Conservation (phyloP, 441 rosid species). For the Eutrema salsugineum region DNA sequence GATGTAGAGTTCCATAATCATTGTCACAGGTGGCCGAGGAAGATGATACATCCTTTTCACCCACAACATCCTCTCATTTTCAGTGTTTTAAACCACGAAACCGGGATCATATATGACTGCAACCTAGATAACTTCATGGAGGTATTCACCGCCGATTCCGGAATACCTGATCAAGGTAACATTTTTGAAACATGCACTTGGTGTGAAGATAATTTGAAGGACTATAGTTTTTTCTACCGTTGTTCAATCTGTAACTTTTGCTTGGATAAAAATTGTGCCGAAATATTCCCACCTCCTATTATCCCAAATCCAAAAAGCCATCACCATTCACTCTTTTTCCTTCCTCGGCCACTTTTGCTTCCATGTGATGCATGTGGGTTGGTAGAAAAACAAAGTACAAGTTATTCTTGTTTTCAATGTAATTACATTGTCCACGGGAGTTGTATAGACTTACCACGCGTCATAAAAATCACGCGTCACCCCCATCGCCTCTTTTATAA, state of each 20-base stretch:
- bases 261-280: background rate
- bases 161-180: background rate
- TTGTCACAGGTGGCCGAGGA: background rate
- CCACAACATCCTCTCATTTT: background rate
- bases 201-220: background rate
- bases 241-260: background rate
- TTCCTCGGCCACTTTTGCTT: background rate
- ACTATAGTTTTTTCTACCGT: background rate
- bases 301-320: background rate
- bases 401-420: background rate
- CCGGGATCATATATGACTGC: background rate
- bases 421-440: background rate
- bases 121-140: background rate
- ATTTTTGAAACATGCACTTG: background rate
- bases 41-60: background rate
- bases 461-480: too few relatives aligned
- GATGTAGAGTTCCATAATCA: background rate
- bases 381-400: background rate
- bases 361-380: constrained; percentile 16
- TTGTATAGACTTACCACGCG: background rate
- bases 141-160: too few relatives aligned
- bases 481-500: background rate
- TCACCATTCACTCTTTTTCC: background rate
- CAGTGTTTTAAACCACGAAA: background rate
- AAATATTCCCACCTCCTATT: background rate